phyloP scores from a whole-genome alignment of 108 stramenopile genomes.

The Asterionellopsis glacialis region DNA sequence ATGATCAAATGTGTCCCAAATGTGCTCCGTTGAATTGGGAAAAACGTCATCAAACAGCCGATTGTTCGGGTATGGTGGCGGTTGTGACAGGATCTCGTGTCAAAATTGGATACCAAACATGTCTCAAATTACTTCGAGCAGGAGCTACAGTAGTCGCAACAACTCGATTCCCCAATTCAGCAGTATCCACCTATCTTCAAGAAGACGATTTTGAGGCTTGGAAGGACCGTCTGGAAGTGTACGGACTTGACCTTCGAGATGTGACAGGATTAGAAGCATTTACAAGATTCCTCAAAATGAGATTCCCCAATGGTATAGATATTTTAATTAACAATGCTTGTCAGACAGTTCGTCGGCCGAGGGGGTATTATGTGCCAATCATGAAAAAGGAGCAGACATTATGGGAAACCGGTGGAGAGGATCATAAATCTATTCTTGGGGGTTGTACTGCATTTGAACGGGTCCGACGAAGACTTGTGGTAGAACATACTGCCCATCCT shows the following conservation, averaged over 20 bases:
- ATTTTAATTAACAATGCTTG: slow-evolving; percentile 91
- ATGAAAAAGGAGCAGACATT: slow-evolving; percentile 62
- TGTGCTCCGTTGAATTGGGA: slow-evolving; percentile 81
- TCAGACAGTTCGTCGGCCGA: slow-evolving; percentile 86
- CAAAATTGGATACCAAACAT: slow-evolving; percentile 86
- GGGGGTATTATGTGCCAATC: slow-evolving; percentile 72
- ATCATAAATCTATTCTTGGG: slow-evolving; percentile 47
- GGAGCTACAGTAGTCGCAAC: slow-evolving; percentile 77
- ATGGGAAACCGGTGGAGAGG: slow-evolving; percentile 52
- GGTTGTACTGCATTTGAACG: slow-evolving; percentile 71
- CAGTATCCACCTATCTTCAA: slow-evolving; percentile 48
- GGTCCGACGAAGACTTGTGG: slow-evolving; percentile 42
- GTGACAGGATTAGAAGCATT: slow-evolving; percentile 82
- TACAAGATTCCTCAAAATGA: slow-evolving; percentile 59
- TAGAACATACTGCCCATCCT: slow-evolving; percentile 22
- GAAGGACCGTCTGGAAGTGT: slow-evolving; percentile 58
- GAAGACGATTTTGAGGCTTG: slow-evolving; percentile 62
- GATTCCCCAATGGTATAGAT: slow-evolving; percentile 69
- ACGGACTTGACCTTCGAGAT: slow-evolving; percentile 83
- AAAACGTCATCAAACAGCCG: slow-evolving; percentile 72
- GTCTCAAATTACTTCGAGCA: slow-evolving; percentile 76
- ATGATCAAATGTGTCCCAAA: slow-evolving; percentile 84
- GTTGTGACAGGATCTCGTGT: slow-evolving; percentile 87
- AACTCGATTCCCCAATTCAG: slow-evolving; percentile 81
- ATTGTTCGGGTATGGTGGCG: slow-evolving; percentile 46